Evolutionary conservation across 2,329 filamentous ascomycete genomes (phyloP), one percentile per base, ranked within the genome.

Genomic region (Colletotrichum horii): DNA sequence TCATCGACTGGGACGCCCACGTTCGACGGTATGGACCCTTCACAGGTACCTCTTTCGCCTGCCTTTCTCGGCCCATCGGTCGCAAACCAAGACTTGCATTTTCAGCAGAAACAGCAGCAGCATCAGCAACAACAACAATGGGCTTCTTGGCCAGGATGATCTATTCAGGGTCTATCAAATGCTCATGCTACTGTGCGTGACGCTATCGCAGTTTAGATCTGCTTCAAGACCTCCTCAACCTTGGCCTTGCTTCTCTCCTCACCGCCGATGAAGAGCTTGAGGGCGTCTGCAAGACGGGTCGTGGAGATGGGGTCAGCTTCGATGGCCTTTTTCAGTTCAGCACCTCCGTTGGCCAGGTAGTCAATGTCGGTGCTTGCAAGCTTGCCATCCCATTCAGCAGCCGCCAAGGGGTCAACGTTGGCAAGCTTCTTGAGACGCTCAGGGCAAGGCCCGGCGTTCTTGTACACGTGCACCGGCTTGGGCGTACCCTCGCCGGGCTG

Each of bases 271-370:
- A 88, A 88, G n/a, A 88, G 78, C 26, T 82, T 81, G 34, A 88
- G 77, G 12, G 86, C 86, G 70, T 84, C 82, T 16, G 80, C 80
- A 22, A 88, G 79, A 6, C 86, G 81, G n/a, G 81, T 81, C 48
- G 80, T 81, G 2, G 84, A 82, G 30, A 84, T 79, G 1, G 83
- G 78, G 61, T 89, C 87, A 14, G 80, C 80, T 36, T 81, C 81
- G 67, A 88, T 86, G 7, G 87, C 85, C 69, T 84, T 84, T 14
- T 87, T 82, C 26, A 90, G 81, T 72, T 81, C 83, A 34, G 78
- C 83, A 6, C 88, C 88, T 8, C 83, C 83, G 66, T 89, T 82
- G 7, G 85, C 85, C 16, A 89, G 84, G 74, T 88, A 89, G 77
- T 89, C 87, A 3, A 87, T 80, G 24, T 85, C 82, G 3, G 84